Conservation (phyloP, 805 yeast species). For the Saccharomycopsis microspora region DNA sequence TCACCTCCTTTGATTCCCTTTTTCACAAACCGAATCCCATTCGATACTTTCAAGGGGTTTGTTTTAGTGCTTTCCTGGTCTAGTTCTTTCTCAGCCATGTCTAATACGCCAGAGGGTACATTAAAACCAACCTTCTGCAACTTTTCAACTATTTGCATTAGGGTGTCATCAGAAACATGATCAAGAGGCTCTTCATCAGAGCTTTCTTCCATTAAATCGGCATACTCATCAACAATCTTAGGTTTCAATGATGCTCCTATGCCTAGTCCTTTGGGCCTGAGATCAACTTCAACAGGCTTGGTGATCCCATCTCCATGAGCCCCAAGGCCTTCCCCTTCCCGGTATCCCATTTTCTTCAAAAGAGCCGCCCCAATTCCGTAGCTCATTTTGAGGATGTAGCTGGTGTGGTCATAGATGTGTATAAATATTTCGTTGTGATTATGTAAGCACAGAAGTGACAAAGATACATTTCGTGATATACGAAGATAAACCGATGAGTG, state of each 20-base stretch:
- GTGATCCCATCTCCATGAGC: conserved; percentile 56
- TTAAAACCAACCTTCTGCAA: neutral
- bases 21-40: neutral
- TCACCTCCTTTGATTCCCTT: neutral
- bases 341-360: conserved; percentile 78
- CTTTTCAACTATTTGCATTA: neutral
- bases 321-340: conserved; percentile 81
- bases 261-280: conserved; percentile 60
- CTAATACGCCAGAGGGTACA: neutral
- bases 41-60: neutral
- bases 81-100: neutral
- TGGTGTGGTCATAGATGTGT: too few relatives aligned
- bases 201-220: conserved; percentile 16
- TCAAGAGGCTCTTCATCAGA: neutral
- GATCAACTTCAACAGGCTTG: conserved; percentile 65
- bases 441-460: too few relatives aligned
- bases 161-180: neutral
- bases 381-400: conserved; percentile 6
- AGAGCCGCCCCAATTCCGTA: conserved; percentile 85
- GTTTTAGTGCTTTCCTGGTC: neutral
- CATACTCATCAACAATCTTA: conserved; percentile 15
- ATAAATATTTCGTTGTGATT: too few relatives aligned
- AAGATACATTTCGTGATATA: too few relatives aligned
- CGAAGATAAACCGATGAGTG: too few relatives aligned
- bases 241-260: conserved; percentile 43